Conservation (phyloP, 2,329 filamentous ascomycete genomes). For the Colletotrichum sp. region DNA sequence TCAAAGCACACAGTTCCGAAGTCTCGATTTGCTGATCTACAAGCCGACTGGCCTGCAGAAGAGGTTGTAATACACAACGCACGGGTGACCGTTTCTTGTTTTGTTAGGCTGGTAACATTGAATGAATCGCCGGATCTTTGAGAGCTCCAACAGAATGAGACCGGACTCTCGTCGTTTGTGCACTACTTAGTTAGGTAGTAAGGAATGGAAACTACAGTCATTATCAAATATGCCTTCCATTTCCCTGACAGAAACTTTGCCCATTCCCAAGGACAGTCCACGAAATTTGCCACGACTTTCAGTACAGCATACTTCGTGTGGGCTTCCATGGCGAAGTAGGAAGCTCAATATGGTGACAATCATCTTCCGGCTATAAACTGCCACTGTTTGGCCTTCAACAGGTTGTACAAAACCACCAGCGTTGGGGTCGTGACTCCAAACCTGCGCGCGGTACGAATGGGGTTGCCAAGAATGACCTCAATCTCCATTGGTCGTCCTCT, state of each 20-base stretch:
- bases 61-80: background rate
- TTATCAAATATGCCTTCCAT: rapidly evolving
- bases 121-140: rapidly evolving
- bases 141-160: background rate
- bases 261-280: background rate
- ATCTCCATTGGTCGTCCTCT: background rate
- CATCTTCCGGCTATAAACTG: background rate
- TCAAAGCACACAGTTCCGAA: background rate
- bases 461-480: background rate
- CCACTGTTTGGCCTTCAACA: background rate
- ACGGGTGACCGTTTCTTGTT: rapidly evolving
- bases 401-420: background rate
- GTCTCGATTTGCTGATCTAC: background rate
- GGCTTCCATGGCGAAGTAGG: background rate
- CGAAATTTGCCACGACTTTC: background rate
- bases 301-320: background rate
- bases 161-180: background rate
- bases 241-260: background rate
- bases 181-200: background rate
- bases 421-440: background rate
- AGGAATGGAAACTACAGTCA: background rate
- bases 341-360: background rate
- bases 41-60: background rate
- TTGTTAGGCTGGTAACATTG: rapidly evolving
- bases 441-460: background rate